A percentile compares a stretch with the other conserved stretches of the same genome.
phyloP scores from a whole-genome alignment of 345 rosid genomes.

The Eucalyptus brandiana region DNA sequence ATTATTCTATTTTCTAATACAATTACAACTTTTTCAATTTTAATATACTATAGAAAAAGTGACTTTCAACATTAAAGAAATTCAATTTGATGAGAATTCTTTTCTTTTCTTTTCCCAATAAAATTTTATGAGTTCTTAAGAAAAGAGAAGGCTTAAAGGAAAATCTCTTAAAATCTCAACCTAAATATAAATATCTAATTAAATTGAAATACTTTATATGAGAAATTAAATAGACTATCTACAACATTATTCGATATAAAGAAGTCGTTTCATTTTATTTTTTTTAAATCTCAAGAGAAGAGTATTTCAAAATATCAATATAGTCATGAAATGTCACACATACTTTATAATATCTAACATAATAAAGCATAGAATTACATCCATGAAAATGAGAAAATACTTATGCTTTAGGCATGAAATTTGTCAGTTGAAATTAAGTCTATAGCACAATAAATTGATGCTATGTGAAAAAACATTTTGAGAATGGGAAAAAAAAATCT shows the following conservation, averaged over 20 bases:
- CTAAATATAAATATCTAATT: neutral
- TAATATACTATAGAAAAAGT: neutral
- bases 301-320: neutral
- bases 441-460: neutral
- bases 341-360: neutral
- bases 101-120: neutral
- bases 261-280: neutral
- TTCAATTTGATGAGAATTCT: neutral
- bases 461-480: neutral
- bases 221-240: neutral
- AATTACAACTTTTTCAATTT: neutral
- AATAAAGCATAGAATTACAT: neutral
- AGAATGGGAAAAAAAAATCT: neutral
- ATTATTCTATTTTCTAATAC: neutral
- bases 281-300: neutral
- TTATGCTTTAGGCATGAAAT: neutral
- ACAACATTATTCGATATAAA: neutral
- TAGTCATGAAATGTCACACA: neutral
- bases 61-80: neutral
- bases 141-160: neutral
- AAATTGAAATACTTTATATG: neutral
- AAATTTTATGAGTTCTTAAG: neutral
- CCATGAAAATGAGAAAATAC: neutral
- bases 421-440: neutral
- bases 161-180: neutral